Conservation (phyloP, 2,329 filamentous ascomycete genomes). For the Leptographium procerum region DNA sequence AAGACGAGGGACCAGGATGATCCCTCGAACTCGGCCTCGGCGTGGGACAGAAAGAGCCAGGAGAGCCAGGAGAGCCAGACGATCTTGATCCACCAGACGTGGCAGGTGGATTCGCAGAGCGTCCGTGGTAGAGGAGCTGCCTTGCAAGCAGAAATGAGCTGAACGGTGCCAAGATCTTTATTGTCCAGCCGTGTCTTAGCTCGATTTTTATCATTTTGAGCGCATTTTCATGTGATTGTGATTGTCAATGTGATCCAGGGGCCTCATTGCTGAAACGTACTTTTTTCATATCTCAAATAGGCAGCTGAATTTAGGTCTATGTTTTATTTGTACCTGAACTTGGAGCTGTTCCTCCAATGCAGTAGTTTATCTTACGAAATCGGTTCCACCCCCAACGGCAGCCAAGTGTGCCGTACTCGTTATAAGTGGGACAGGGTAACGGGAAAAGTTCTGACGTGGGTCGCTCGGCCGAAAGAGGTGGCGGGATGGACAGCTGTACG, state of each 20-base stretch:
- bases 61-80: constrained; percentile 2
- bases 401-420: not conserved
- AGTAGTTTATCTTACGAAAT: not conserved
- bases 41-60: constrained; percentile 1
- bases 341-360: too few relatives aligned
- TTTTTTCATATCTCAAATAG: not conserved
- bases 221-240: not conserved
- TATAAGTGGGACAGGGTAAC: not conserved
- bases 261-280: not conserved
- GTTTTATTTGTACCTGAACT: not conserved
- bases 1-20: not conserved
- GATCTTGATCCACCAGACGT: constrained; percentile 3
- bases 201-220: not conserved
- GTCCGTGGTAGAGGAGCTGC: not conserved
- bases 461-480: not conserved
- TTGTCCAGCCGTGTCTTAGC: not conserved
- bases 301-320: not conserved
- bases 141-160: not conserved
- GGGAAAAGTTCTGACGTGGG: not conserved
- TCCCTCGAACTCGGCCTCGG: not conserved
- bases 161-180: not conserved
- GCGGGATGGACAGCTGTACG: too few relatives aligned
- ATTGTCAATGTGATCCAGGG: too few relatives aligned
- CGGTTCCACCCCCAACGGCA: not conserved
- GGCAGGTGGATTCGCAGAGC: not conserved